Conservation (phyloP, 108 stramenopile species). For the Fragilaria radians region DNA sequence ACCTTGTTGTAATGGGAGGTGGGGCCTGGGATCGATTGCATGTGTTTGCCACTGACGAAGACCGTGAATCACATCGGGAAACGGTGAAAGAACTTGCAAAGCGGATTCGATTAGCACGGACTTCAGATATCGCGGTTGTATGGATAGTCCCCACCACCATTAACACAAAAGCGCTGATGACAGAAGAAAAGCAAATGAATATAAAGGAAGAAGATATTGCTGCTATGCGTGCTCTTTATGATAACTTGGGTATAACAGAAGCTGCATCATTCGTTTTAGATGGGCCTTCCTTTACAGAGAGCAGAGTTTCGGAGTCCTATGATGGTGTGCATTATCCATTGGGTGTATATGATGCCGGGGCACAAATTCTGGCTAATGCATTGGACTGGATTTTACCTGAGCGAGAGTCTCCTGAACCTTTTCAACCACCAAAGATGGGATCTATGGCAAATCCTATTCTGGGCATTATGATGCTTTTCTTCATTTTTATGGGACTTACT, state of each 20-base stretch:
- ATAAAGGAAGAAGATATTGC: conserved; percentile 79
- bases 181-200: conserved; percentile 61
- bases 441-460: conserved; percentile 63
- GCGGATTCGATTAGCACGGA: conserved; percentile 33
- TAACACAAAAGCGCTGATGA: conserved; percentile 58
- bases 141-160: conserved; percentile 83
- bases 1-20: conserved; percentile 71
- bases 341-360: conserved; percentile 70
- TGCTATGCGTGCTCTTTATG: conserved; percentile 51
- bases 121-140: conserved; percentile 45
- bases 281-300: conserved; percentile 55
- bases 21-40: conserved; percentile 82
- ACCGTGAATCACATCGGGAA: conserved; percentile 37
- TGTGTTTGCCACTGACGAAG: conserved; percentile 48
- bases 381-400: conserved; percentile 75
- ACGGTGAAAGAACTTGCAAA: conserved; percentile 31
- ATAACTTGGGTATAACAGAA: conserved; percentile 27
- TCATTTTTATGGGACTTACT: conserved; percentile 53
- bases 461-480: conserved; percentile 56
- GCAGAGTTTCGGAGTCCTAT: conserved; percentile 60
- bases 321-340: conserved; percentile 89
- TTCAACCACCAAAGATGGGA: conserved; percentile 36
- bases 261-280: conserved; percentile 71
- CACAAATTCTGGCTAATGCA: conserved; percentile 75
- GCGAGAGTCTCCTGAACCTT: conserved; percentile 13